A percentile compares a stretch with the other conserved stretches of the same genome.
These are phyloP conservation scores for Exophiala calicioides DNA, from an alignment of 2,329 filamentous ascomycete genomes.

Conservation along the genomic window DNA sequence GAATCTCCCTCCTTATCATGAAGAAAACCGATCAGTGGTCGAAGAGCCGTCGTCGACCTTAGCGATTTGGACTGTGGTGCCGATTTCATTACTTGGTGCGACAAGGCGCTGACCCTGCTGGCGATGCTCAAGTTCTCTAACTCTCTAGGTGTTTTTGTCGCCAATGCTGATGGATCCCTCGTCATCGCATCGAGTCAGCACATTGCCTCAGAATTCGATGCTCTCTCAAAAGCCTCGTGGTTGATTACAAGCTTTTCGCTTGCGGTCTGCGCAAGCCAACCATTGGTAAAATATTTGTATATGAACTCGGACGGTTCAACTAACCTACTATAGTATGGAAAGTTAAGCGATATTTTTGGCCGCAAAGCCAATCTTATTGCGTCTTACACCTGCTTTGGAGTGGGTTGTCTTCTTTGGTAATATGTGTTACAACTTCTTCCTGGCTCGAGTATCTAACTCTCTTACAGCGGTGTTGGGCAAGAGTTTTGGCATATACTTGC, in stretches of 20 bases:
- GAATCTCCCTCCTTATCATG: background rate
- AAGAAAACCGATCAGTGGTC: background rate
- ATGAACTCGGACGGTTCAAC: no score
- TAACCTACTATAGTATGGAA: constrained; percentile 39
- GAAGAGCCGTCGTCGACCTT: background rate
- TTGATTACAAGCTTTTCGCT: constrained; percentile 48
- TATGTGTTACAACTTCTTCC: background rate
- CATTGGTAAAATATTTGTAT: constrained; percentile 28
- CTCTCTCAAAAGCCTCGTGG: constrained; percentile 46
- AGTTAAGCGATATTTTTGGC: constrained; percentile 49
- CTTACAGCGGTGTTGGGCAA: constrained; percentile 39
- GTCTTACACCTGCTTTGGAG: constrained; percentile 43
- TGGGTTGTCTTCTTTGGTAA: constrained; percentile 42
- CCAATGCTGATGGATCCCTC: constrained; percentile 64
- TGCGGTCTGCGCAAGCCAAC: constrained; percentile 44
- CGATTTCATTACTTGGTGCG: background rate
- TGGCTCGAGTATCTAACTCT: background rate
- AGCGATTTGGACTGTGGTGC: background rate
- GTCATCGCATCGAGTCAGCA: constrained; percentile 66
- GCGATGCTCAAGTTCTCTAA: background rate
- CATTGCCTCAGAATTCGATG: constrained; percentile 49
- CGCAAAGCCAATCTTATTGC: constrained; percentile 43
- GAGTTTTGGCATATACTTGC: constrained; percentile 48
- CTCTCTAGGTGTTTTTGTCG: constrained; percentile 60
- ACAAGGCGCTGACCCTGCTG: background rate